These are phyloP conservation scores for Wallemia ichthyophaga DNA, from an alignment of 1,284 basidiomycete species.

Conservation along the genomic window DNA sequence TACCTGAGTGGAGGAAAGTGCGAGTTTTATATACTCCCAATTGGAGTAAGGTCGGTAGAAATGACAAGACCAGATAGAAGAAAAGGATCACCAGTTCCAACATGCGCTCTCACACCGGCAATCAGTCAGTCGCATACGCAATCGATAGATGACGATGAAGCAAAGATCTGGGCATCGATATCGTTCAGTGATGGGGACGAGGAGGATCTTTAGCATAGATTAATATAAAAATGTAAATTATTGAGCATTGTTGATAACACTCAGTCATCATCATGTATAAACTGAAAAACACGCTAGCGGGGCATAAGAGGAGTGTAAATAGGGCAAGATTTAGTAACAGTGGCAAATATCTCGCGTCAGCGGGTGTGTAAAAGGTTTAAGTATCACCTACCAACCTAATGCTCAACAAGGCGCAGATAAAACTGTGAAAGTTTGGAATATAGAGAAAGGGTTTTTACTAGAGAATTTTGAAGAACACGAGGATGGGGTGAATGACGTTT, in stretches of 20 bases:
- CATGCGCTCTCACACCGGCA: background rate
- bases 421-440: constrained; percentile 15
- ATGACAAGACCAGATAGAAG: background rate
- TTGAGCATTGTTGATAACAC: background rate
- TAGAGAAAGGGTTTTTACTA: background rate
- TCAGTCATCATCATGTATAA: constrained; percentile 7
- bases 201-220: background rate
- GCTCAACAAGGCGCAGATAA: constrained; percentile 14
- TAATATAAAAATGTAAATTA: background rate
- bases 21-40: background rate
- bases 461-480: background rate
- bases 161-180: background rate
- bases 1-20: background rate
- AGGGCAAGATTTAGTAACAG: constrained; percentile 19
- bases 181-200: background rate
- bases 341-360: constrained; percentile 17
- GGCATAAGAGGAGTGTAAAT: constrained; percentile 18
- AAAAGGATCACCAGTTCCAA: background rate
- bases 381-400: too few relatives aligned
- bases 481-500: constrained; percentile 55
- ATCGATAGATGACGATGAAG: background rate
- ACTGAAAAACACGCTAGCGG: constrained; percentile 16
- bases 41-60: background rate
- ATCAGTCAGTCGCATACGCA: background rate
- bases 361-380: constrained; percentile 11